Evolutionary conservation across 345 rosid species (phyloP).

Genomic region (Boechera divaricarpa): DNA sequence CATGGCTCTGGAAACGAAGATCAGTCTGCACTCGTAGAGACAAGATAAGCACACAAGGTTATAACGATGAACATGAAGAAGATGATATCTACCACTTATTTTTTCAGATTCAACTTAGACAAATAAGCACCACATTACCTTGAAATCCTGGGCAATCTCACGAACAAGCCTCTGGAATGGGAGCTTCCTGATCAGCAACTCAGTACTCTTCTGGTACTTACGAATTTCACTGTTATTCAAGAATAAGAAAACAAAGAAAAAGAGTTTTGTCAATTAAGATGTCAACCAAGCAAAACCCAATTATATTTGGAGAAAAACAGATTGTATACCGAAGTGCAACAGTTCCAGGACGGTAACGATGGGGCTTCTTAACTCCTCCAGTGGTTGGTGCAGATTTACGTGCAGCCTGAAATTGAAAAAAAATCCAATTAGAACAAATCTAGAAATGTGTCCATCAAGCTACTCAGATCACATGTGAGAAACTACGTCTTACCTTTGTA

Average conservation of each 20-base stretch:
- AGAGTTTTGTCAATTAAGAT: neutral
- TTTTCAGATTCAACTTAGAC: too few species aligned
- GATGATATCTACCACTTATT: neutral
- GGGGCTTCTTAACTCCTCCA: conserved; percentile 95
- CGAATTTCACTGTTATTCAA: conserved; percentile 71
- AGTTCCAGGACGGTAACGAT: conserved; percentile 93
- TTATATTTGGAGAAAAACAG: too few species aligned
- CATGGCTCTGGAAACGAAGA: conserved; percentile 93
- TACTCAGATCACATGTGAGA: neutral
- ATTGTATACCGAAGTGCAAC: conserved; percentile 81
- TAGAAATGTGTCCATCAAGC: neutral
- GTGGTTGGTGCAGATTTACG: conserved; percentile 97
- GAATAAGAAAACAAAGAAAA: neutral
- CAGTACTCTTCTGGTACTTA: conserved; percentile 98
- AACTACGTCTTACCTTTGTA: conserved; percentile 57
- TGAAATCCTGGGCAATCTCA: conserved; percentile 96
- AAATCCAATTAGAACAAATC: neutral
- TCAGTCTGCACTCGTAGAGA: conserved; percentile 55
- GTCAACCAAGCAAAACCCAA: neutral
- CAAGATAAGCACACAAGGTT: neutral
- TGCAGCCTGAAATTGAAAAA: conserved; percentile 61
- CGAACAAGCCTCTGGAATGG: conserved; percentile 98
- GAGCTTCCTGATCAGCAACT: conserved; percentile 84
- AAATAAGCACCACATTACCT: conserved; percentile 37
- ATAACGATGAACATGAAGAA: neutral